Evolutionary conservation across 345 rosid species (phyloP).

Genomic region (Hevea brasiliensis): DNA sequence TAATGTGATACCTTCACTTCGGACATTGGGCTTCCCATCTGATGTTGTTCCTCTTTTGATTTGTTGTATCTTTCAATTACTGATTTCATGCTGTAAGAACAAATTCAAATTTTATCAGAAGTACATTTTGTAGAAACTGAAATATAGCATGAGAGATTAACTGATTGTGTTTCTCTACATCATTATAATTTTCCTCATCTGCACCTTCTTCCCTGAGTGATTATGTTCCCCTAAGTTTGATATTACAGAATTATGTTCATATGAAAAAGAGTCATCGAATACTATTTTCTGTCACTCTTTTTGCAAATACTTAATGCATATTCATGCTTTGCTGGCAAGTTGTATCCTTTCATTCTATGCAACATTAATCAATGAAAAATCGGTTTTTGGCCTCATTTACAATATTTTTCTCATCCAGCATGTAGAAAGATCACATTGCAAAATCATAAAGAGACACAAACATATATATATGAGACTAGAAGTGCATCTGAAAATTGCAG

Average conservation of each 20-base stretch:
- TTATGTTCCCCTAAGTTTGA: background rate
- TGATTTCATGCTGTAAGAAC: conserved; percentile 50
- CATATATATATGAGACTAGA: background rate
- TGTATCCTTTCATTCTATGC: background rate
- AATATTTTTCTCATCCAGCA: background rate
- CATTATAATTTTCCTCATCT: background rate
- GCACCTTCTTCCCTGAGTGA: background rate
- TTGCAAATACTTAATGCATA: background rate
- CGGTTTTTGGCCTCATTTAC: background rate
- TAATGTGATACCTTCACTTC: conserved; percentile 48
- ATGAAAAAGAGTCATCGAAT: background rate
- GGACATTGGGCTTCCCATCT: conserved; percentile 36
- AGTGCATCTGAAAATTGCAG: background rate
- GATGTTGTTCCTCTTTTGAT: conserved; percentile 49
- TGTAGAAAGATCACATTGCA: background rate
- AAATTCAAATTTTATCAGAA: conserved; percentile 27
- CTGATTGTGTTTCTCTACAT: background rate
- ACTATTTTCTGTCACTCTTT: background rate
- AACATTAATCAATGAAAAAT: background rate
- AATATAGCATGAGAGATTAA: background rate
- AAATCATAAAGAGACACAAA: no score
- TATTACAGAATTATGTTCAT: background rate
- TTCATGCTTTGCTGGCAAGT: background rate
- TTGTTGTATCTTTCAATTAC: conserved; percentile 45
- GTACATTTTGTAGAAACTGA: background rate